Evolutionary conservation across 768 basidiomycete genomes (phyloP).

Genomic region (Trametopsis cervina): DNA sequence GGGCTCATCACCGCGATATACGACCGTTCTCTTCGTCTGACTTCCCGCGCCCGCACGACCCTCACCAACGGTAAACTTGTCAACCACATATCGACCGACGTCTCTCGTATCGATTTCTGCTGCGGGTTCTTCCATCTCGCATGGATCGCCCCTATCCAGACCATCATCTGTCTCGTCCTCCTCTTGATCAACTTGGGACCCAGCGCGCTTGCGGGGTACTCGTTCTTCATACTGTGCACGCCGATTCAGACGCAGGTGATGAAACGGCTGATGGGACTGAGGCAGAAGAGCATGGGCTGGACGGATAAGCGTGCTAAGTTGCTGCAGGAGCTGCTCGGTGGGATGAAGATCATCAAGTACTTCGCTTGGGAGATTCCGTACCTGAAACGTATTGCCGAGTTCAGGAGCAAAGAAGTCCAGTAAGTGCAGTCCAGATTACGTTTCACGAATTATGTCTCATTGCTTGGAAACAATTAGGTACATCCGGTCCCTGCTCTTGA

Average conservation of each 20-base stretch:
- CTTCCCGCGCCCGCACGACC: constrained; percentile 69
- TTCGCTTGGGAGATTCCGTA: constrained; percentile 88
- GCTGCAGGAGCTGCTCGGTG: constrained; percentile 82
- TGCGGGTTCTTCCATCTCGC: constrained; percentile 75
- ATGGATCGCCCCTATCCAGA: constrained; percentile 73
- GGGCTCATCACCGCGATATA: constrained; percentile 88
- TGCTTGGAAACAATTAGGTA: constrained; percentile 37
- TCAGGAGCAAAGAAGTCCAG: constrained; percentile 65
- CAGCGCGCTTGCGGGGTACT: constrained; percentile 48
- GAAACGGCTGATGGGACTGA: constrained; percentile 61
- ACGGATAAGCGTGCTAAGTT: constrained; percentile 88
- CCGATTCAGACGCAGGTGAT: constrained; percentile 71
- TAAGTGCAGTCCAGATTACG: constrained; percentile 35
- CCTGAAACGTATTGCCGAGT: constrained; percentile 61
- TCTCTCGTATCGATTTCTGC: constrained; percentile 88
- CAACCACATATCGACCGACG: constrained; percentile 90
- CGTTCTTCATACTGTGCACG: constrained; percentile 59
- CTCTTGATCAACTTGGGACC: constrained; percentile 68
- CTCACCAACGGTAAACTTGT: constrained; percentile 86
- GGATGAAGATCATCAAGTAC: constrained; percentile 90
- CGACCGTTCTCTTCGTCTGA: constrained; percentile 65
- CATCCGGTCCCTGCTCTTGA: constrained; percentile 58
- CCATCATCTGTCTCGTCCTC: constrained; percentile 69
- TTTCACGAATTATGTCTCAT: not conserved
- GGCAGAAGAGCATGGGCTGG: constrained; percentile 77